phyloP scores from a whole-genome alignment of 805 yeast species.

The Blastobotrys attinorum region DNA sequence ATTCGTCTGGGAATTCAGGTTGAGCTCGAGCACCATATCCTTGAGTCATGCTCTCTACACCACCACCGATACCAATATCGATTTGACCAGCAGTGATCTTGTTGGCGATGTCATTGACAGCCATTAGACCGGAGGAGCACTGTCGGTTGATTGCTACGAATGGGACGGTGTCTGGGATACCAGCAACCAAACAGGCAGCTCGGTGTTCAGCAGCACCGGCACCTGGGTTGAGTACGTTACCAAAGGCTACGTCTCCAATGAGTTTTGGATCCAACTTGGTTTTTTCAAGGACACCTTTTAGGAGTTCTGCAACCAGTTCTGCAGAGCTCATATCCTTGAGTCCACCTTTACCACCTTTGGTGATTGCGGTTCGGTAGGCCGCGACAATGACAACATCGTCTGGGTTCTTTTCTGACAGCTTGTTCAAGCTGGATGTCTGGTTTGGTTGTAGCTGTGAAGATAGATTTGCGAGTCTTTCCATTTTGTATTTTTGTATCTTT shows the following conservation, averaged over 20 bases:
- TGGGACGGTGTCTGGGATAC: constrained; percentile 73
- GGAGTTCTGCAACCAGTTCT: constrained; percentile 60
- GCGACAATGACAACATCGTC: constrained; percentile 87
- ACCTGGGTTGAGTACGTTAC: constrained; percentile 86
- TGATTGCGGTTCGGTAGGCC: constrained; percentile 85
- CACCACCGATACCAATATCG: constrained; percentile 83
- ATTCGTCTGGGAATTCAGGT: constrained; percentile 48
- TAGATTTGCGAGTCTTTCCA: constrained; percentile 29
- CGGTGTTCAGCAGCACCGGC: constrained; percentile 95
- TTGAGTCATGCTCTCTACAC: constrained; percentile 91
- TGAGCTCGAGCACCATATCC: constrained; percentile 77
- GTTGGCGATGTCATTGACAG: constrained; percentile 82
- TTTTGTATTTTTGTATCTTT: constrained; percentile 8
- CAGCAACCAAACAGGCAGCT: constrained; percentile 87
- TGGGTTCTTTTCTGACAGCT: constrained; percentile 49
- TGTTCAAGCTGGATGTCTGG: constrained; percentile 26
- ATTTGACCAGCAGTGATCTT: constrained; percentile 84
- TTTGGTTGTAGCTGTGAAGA: constrained; percentile 26
- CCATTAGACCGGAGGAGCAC: constrained; percentile 91
- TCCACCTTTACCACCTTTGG: constrained; percentile 80
- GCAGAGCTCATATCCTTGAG: constrained; percentile 80
- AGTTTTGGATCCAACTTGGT: constrained; percentile 43
- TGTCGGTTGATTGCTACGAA: constrained; percentile 85
- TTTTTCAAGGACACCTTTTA: constrained; percentile 52
- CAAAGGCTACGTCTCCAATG: constrained; percentile 81